Evolutionary conservation across 768 basidiomycete species (phyloP), one percentile per base, ranked within the genome.

Genomic region (Lactifluus pinguis): DNA sequence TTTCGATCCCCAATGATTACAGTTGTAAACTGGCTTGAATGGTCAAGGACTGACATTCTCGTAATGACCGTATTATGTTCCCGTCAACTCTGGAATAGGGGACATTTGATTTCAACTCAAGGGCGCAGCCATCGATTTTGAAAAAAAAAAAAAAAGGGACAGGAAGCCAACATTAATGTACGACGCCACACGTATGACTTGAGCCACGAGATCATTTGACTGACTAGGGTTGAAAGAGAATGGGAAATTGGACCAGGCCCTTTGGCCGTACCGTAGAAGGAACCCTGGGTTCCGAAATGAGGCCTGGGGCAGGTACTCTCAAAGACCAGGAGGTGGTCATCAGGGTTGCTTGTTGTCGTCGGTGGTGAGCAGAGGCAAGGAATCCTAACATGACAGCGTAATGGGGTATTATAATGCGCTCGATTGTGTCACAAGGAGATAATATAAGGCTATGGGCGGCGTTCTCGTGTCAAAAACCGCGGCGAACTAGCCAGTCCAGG

Each of bases 401-500:
- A 36, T 54, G 49, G 61, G 47, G 19, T 34, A 45, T 55, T 61
- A 34, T 49, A 52, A 49, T 53, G 44, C 15, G 49, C 25, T 34
- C 56, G 45, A 58, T 53, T 62, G 52, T 58, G 39, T 54, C 55
- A 57, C 25, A 65, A 56, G 29, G 49, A 47, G 55, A 54, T 47
- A 41, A 63, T 65, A 57, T 53, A 52, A 64, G 45, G 29, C 39
- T 48, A 59, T 54, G 58, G 65, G 65, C 55, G 59, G 61, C 32
- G 13, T 54, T 51, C 25, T 50, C 38, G 44, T 55, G 41, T 72
- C 64, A 90, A 71, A 90, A 90, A 13, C 89, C 89, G 67, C 78
- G 83, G 59, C 70, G 69, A 69, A 74, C 75, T 66, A 91, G 76
- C 84, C 85, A 91, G 53, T 78, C 75, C 65, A 80, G 68, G 51